Evolutionary conservation across 768 basidiomycete species (phyloP), one percentile per base, ranked within the genome.

Genomic region (Xerocomus potaroensis): DNA sequence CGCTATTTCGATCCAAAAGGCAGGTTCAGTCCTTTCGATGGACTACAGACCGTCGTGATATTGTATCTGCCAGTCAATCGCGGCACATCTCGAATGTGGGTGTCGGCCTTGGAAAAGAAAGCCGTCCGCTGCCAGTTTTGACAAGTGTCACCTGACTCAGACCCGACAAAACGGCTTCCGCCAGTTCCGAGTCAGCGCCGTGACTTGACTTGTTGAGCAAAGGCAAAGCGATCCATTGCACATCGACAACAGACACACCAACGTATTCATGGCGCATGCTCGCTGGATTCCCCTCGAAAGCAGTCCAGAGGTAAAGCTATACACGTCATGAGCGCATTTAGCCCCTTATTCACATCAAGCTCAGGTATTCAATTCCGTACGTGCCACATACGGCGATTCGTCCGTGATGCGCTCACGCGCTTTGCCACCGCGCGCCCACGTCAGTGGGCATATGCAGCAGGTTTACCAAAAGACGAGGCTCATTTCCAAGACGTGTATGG

Each of bases 211-310:
- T n/a, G n/a, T n/a, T n/a, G n/a, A n/a, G n/a, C 26, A 5, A 5
- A 29, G 18, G 14, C 6, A 7, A 11, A 23, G 9, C 24, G 11
- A 15, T 27, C 24, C 12, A 3, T 19, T 21, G 22, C 42, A 27
- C 39, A 33, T 24, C n/a, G 9, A 7, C 42, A 41, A 33, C 32
- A 12, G 15, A 34, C 35, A n/a, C 21, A 15, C 23, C 36, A 15
- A 23, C 33, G 16, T 49, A 27, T 19, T 32, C 27, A 64, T 65
- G 62, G 50, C 53, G 26, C 21, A 53, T 34, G 45, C 65, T 26
- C 74, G 69, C 35, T 91, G 89, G 89, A 80, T 91, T 41, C 89
- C 89, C 8, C 73, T 91, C 11, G 89, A 91, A 68, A 82, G 83
- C 54, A 87, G 87, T 57, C 89, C 78, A 43, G 67, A 78, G 50